phyloP scores from a whole-genome alignment of 805 yeast genomes.

The Metschnikowia proteae region DNA sequence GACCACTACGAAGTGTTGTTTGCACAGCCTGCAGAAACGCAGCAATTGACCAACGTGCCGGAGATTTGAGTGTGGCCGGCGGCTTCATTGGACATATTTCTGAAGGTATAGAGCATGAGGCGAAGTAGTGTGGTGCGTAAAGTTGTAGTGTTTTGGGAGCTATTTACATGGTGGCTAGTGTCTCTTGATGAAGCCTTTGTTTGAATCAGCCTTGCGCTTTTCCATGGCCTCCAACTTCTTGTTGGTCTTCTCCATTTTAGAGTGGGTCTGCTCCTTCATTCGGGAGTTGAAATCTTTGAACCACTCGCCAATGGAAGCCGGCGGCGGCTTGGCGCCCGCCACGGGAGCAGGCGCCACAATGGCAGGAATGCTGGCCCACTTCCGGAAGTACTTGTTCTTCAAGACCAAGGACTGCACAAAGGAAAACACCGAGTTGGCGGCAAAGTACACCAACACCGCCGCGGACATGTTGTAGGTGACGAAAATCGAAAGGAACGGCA shows the following conservation, averaged over 20 bases:
- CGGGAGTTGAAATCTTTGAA: conserved; percentile 31
- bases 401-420: conserved; percentile 67
- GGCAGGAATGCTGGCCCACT: conserved; percentile 53
- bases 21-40: not conserved
- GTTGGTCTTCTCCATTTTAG: conserved; percentile 33
- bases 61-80: not conserved
- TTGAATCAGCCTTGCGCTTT: conserved; percentile 29
- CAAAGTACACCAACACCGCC: conserved; percentile 81
- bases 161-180: conserved; percentile 22
- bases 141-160: not conserved
- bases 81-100: too few species aligned
- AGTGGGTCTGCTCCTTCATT: conserved; percentile 30
- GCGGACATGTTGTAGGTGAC: conserved; percentile 84
- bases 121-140: too few species aligned
- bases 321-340: conserved; percentile 26
- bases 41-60: not conserved
- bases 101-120: too few species aligned
- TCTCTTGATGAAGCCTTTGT: conserved; percentile 38
- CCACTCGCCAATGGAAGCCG: conserved; percentile 36
- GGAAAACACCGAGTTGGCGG: conserved; percentile 74
- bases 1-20: conserved; percentile 33
- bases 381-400: conserved; percentile 57
- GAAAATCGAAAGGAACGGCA: conserved; percentile 83
- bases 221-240: conserved; percentile 36
- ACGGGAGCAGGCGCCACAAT: conserved; percentile 50